Base-by-base conservation (phyloP, 1,284 basidiomycete genomes). In the Tilletia horrida region DNA sequence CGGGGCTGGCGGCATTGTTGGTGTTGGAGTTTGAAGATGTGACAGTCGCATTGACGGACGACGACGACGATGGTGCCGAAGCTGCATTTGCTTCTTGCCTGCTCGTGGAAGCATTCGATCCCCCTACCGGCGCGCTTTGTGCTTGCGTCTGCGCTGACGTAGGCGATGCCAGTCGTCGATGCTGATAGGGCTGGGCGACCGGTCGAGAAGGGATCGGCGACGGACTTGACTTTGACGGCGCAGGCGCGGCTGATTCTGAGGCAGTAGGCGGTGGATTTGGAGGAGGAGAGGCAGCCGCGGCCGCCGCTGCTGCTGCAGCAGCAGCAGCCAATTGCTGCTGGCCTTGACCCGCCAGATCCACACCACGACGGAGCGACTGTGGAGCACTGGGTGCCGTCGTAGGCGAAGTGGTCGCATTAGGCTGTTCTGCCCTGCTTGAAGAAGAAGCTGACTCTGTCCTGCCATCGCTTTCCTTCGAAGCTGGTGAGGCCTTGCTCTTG, bases 161-260 rank as follows among this genome's bases (percentile, higher is more conserved):
- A 3, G 55, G 27, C 18, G 27, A 25, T 31, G 55, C 11, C 9
- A 35, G 14, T 7, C 27, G 11, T 29, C 55, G 23, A 29, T 59
- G 55, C 55, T 59, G 55, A 59, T 59, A 59, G 8, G 55, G 55
- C 29, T 59, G 55, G 14, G 55, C 55, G 7, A 59, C 14, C 9
- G 55, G 55, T 18, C 55, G 27, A 14, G 55, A 13, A 18, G 55
- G 55, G 11, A 11, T 40, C 13, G 23, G 55, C n/a, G 55, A 13
- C 18, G 55, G 31, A 18, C 27, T 3, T 13, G 55, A n/a, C 27
- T 31, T 59, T 59, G 55, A 29, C 9, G 29, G 13, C 18, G 27
- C 8, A 59, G 55, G 7, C n/a, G 55, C 13, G 27, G 55, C 3
- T 59, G 55, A 3, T 40, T 25, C 14, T 25, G 55, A 59, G n/a